Conservation (phyloP, 495 filamentous ascomycete species). For the Hypoxylon crocopeplum region DNA sequence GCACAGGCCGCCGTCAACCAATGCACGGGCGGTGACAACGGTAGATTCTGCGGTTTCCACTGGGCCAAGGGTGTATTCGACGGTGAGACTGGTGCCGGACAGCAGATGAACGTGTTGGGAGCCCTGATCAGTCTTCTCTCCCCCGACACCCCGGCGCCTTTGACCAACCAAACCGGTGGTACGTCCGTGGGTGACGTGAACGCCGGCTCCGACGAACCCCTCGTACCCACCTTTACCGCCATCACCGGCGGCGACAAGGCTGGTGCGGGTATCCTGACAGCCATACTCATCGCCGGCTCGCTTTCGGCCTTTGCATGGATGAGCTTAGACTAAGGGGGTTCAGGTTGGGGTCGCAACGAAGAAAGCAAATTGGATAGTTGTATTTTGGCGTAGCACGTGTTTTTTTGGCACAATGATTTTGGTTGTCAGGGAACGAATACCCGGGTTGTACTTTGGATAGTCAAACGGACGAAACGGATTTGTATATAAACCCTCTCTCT, state of each 20-base stretch:
- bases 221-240: constrained; percentile 31
- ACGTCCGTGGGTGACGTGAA: constrained; percentile 69
- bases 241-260: constrained; percentile 68
- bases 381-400: constrained; percentile 18
- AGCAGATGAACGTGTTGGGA: constrained; percentile 58
- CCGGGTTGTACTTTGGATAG: constrained; percentile 7
- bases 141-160: constrained; percentile 45
- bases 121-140: constrained; percentile 41
- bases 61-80: constrained; percentile 66
- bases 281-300: constrained; percentile 47
- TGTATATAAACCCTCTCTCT: too few species aligned
- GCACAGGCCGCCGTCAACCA: constrained; percentile 64
- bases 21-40: constrained; percentile 60
- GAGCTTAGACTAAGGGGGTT: constrained; percentile 41
- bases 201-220: constrained; percentile 52
- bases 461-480: constrained; percentile 3
- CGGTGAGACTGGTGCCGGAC: constrained; percentile 54
- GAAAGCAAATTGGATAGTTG: too few species aligned
- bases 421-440: constrained; percentile 30
- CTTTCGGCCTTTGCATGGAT: constrained; percentile 56
- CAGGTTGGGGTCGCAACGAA: neutral
- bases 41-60: constrained; percentile 63
- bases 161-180: constrained; percentile 65
- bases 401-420: constrained; percentile 12
- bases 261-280: constrained; percentile 70